Evolutionary conservation across 2,329 filamentous ascomycete species (phyloP), one percentile per base, ranked within the genome.

Genomic region (Diplodia seriata): DNA sequence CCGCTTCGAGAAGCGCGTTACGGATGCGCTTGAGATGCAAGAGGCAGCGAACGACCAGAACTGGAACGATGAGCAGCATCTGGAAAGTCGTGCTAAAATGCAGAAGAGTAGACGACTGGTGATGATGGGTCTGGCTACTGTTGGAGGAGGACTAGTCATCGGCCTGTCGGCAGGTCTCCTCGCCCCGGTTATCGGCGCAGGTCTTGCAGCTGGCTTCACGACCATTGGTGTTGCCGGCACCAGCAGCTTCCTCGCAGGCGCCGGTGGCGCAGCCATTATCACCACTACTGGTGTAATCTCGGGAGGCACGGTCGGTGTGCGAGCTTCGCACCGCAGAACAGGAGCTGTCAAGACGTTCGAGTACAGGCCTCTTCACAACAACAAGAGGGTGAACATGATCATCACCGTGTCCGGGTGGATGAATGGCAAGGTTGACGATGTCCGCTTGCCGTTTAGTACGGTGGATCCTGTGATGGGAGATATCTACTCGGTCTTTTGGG

Each of bases 401-500:
- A 89, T 99, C 49, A 98, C 95, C 0, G 88, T 99, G 36, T 93
- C 94, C 0, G 95, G 95, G 3, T 99, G 95, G 95, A 96, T 99
- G 91, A 97, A 93, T 50, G 95, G 96, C 74, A 98, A 97, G 76
- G 90, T 97, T 65, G 95, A 99, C 80, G 95, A 99, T 78, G 94
- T 99, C 61, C 91, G 95, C 69, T 81, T 99, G 74, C 95, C 95
- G 8, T 99, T 91, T 80, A 97, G 93, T 81, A 99, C 96, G 0
- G 91, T 99, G 7, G 94, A 99, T 78, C 93, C 96, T 0, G 88
- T 98, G 70, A 99, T 99, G 95, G 95, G 95, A 14, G 95, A 99
- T 76, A 89, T 99, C 18, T 99, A 99, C 81, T 97, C 94, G 0
- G 90, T 99, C 12, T 84, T 96, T 68, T 99, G 95, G 94, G 95